These are phyloP conservation scores for Phytopythium oedochilum DNA, from an alignment of 352 stramenopile species.

Conservation along the genomic window DNA sequence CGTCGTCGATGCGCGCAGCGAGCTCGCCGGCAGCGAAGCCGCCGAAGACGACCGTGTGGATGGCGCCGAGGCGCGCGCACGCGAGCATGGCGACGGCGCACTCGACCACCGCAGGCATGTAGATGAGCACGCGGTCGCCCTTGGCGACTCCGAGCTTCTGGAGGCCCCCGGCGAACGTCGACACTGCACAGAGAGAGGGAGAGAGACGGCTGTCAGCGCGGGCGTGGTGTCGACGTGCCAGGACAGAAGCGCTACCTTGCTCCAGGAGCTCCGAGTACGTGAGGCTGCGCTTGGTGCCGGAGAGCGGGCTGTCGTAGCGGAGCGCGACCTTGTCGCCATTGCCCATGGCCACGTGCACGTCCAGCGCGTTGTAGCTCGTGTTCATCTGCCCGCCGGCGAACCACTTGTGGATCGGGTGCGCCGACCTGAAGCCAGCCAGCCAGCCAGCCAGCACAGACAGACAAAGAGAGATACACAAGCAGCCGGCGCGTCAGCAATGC, in stretches of 20 bases:
- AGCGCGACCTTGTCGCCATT: slow-evolving; percentile 50
- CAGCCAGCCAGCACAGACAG: slow-evolving; percentile 7
- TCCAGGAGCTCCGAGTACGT: slow-evolving; percentile 77
- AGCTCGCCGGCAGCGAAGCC: slow-evolving; percentile 86
- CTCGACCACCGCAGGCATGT: slow-evolving; percentile 97
- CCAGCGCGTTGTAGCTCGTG: slow-evolving; percentile 62
- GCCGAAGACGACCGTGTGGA: slow-evolving; percentile 92
- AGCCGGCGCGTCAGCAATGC: neutral
- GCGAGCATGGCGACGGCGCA: slow-evolving; percentile 96
- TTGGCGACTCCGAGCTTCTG: slow-evolving; percentile 55
- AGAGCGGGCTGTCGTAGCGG: slow-evolving; percentile 58
- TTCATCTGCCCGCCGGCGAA: slow-evolving; percentile 63
- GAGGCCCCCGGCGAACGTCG: slow-evolving; percentile 54
- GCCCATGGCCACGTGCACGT: slow-evolving; percentile 50
- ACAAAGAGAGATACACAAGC: too few species aligned
- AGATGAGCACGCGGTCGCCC: slow-evolving; percentile 94
- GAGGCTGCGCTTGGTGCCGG: slow-evolving; percentile 46
- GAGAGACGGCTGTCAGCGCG: neutral
- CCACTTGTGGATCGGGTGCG: slow-evolving; percentile 32
- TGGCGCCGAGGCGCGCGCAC: slow-evolving; percentile 93
- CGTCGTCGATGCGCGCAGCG: slow-evolving; percentile 79
- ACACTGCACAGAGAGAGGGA: slow-evolving; percentile 24
- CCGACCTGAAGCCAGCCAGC: slow-evolving; percentile 16
- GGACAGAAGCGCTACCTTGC: slow-evolving; percentile 21
- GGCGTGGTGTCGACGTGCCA: neutral